Percentiles rank a stretch among this genome's conserved stretches.
Evolutionary conservation across 768 basidiomycete species (phyloP).

Genomic region (Goffeauzyma gilvescens): DNA sequence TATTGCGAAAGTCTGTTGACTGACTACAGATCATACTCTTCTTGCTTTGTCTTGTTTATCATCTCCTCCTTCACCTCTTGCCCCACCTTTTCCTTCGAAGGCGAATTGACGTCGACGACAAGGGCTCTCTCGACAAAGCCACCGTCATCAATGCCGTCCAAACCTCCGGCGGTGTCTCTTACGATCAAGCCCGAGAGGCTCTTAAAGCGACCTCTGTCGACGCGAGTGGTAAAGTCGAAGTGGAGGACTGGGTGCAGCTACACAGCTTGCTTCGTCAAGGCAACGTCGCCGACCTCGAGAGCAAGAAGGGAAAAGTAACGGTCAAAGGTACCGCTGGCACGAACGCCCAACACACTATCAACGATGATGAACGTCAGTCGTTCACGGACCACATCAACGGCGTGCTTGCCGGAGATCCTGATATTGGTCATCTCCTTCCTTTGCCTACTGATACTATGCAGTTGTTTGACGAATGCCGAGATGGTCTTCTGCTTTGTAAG

Average conservation of each 20-base stretch:
- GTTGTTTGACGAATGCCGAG: slow-evolving; percentile 87
- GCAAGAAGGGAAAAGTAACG: slow-evolving; percentile 57
- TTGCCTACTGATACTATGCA: slow-evolving; percentile 97
- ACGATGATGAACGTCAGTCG: slow-evolving; percentile 83
- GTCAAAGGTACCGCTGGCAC: slow-evolving; percentile 76
- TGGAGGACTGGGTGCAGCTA: slow-evolving; percentile 98
- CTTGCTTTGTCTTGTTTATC: too few relatives aligned
- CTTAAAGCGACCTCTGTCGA: slow-evolving; percentile 87
- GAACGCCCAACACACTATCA: slow-evolving; percentile 90
- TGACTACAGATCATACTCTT: too few relatives aligned
- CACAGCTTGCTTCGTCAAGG: slow-evolving; percentile 9
- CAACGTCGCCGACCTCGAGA: slow-evolving; percentile 11
- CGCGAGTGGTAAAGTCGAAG: slow-evolving; percentile 82
- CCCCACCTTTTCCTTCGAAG: slow-evolving; percentile 8
- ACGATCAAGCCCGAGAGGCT: slow-evolving; percentile 57
- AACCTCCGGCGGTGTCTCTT: slow-evolving; percentile 57
- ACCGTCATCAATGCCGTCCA: slow-evolving; percentile 61
- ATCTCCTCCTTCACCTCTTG: neutral
- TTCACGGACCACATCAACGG: slow-evolving; percentile 98
- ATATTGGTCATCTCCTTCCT: slow-evolving; percentile 61
- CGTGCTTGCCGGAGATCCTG: slow-evolving; percentile 77
- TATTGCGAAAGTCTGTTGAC: too few relatives aligned
- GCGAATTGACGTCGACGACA: slow-evolving; percentile 31
- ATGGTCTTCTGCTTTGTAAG: slow-evolving; percentile 91
- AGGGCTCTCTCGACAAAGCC: slow-evolving; percentile 40